phyloP scores from a whole-genome alignment of 164 flowering plant species.

The Magnolia changhungtana region DNA sequence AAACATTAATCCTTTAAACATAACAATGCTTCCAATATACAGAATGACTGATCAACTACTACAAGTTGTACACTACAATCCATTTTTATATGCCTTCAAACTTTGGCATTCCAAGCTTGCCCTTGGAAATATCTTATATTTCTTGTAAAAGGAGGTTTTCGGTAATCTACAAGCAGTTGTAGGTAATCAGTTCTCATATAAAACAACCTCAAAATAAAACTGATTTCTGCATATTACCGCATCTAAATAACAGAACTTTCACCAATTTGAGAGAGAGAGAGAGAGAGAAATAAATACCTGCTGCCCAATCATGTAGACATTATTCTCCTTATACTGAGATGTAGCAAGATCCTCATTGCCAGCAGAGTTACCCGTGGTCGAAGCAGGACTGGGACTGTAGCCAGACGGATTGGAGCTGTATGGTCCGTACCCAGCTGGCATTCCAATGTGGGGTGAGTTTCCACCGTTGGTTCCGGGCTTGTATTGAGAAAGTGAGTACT shows the following conservation, averaged over 20 bases:
- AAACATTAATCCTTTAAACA: too few species aligned
- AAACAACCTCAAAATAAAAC: background rate
- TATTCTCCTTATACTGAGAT: constrained; percentile 70
- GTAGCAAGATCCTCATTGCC: constrained; percentile 59
- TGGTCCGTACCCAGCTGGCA: constrained; percentile 59
- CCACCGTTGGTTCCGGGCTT: constrained; percentile 60
- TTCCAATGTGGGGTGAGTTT: constrained; percentile 54
- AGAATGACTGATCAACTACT: too few species aligned
- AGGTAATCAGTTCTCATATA: background rate
- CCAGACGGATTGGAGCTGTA: constrained; percentile 58
- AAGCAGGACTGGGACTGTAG: constrained; percentile 53
- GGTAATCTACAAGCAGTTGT: too few species aligned
- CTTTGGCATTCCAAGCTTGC: too few species aligned
- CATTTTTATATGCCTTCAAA: too few species aligned
- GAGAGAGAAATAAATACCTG: constrained; percentile 49
- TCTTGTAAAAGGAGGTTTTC: too few species aligned
- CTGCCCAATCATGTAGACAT: constrained; percentile 58
- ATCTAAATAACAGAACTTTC: background rate
- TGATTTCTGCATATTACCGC: background rate
- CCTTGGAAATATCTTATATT: too few species aligned
- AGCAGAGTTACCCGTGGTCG: constrained; percentile 52
- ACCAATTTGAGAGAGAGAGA: background rate
- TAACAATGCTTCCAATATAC: too few species aligned
- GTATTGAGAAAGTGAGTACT: constrained; percentile 65
- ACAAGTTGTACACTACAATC: too few species aligned